Base-by-base conservation (phyloP, 768 basidiomycete genomes). In the Suillus paluster region DNA sequence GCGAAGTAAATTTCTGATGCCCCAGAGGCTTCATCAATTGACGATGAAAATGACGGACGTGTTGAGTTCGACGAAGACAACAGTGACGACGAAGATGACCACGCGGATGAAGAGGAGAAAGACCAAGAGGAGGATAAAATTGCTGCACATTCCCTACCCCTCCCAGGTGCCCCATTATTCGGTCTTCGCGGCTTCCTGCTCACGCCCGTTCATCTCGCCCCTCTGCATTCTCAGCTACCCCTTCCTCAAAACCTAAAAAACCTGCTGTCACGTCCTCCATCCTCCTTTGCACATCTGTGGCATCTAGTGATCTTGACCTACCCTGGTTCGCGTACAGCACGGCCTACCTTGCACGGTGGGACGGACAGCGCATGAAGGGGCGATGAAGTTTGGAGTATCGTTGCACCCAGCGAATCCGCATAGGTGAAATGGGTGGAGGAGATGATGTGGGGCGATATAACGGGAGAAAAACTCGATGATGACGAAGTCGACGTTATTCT, bases 1-100 rank as follows among this genome's bases (percentile, higher is more conserved):
- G 97, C 97, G 2, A 93, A 94, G 71, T 97, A 99, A 71, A 98
- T 98, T 58, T 94, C 91, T 11, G 94, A 97, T 69, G 96, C 98
- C n/a, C 82, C 98, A 12, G 94, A 95, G 66, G 79, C 97, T 6
- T 80, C 92, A 27, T 69, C 75, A 6, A 95, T 97, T 91, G 85
- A 81, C 10, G 77, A 66, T 3, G 70, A 68, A 12, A 73, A 66
- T 5, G 64, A 64, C 1, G 72, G 71, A 27, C 23, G 63, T 36
- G 71, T 67, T 10, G 69, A 71, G 11, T 71, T 69, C 12, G 67
- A 69, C 44, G 68, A 60, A 5, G 55, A 41, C 10, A 45, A 14
- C 38, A 33, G 57, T 9, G 71, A 71, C n/a, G 70, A 57, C 42
- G 68, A 69, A 53, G 73, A 75, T 17, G 66, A 70, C 5, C 66